Base-by-base conservation (phyloP, 2,329 filamentous ascomycete genomes). In the Exophiala phaeomuriformis region DNA sequence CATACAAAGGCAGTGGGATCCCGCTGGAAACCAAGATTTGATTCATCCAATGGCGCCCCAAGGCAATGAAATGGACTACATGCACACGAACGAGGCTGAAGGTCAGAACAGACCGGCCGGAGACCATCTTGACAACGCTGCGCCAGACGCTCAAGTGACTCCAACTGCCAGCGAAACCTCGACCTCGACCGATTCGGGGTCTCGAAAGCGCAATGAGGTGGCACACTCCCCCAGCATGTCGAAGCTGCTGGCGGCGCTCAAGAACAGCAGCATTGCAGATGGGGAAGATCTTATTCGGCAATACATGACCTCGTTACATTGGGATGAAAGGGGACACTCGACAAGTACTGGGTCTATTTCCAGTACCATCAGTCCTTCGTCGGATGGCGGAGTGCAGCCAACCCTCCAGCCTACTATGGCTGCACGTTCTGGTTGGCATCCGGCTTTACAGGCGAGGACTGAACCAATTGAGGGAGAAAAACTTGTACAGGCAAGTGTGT, bases 361-460 rank as follows among this genome's bases (percentile, higher is more conserved):
- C 5, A 47, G 32, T 9, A 40, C 8, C 28, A 51, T 33, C 41
- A 54, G 28, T 31, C 19, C 19, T 19, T 29, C 31, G 3, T 37
- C 19, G n/a, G 48, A 57, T 3, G 40, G 28, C 29, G 12, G 31
- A 10, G 9, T n/a, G 9, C 27, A 42, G 3, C 32, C 27, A 5
- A 27, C 19, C 6, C 29, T 4, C 27, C 39, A n/a, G 8, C 39
- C 45, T 3, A 46, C 39, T 30, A 40, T 47, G 37, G 35, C 12
- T 6, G 53, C 56, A 36, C 53, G 57, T 7, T 51, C 53, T n/a
- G 29, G 8, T 19, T 58, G 56, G 56, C 56, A 58, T 31, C 53
- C 56, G 19, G 56, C 51, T 3, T 41, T 58, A 10, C 56, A 54
- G 30, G 10, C 55, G 36, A 46, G 52, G n/a, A 50, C 49, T 10